A percentile compares a stretch with the other conserved stretches of the same genome.
phyloP scores from a whole-genome alignment of 2,329 filamentous ascomycete genomes.

The Claviceps cyperi region DNA sequence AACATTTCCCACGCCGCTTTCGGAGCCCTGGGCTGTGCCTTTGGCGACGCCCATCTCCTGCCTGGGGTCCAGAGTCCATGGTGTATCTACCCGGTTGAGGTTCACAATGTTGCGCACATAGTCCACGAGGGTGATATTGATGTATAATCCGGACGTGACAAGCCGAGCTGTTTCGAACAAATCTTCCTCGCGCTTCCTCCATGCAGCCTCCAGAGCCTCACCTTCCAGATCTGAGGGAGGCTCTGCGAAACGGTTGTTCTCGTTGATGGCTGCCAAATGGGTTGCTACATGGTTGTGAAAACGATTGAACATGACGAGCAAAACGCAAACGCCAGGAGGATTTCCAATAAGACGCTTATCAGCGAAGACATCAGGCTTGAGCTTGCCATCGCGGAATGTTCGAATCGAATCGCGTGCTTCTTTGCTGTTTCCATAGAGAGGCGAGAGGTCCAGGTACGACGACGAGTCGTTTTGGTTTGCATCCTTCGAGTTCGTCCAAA shows the following conservation, averaged over 20 bases:
- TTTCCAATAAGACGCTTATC: conserved; percentile 57
- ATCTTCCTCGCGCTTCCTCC: conserved; percentile 61
- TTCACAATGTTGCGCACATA: conserved; percentile 70
- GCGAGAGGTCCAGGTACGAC: conserved; percentile 57
- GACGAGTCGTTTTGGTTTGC: conserved; percentile 50
- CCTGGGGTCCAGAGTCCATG: conserved; percentile 70
- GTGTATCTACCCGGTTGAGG: conserved; percentile 41
- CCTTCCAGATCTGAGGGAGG: conserved; percentile 36
- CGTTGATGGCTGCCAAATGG: conserved; percentile 74
- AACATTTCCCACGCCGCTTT: conserved; percentile 64
- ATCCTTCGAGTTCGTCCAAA: conserved; percentile 52
- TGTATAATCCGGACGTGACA: conserved; percentile 61
- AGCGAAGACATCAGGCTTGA: conserved; percentile 60
- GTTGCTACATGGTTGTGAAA: conserved; percentile 81
- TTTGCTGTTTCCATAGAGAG: conserved; percentile 56
- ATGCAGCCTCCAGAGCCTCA: conserved; percentile 35
- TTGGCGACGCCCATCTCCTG: conserved; percentile 46
- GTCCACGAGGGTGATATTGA: conserved; percentile 64
- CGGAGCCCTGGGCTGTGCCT: conserved; percentile 41
- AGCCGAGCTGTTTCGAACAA: conserved; percentile 66
- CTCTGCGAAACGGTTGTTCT: conserved; percentile 60
- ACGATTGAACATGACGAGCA: conserved; percentile 65
- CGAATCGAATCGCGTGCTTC: conserved; percentile 51
- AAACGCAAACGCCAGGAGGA: conserved; percentile 55
- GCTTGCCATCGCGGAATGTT: conserved; percentile 53